phyloP scores from a whole-genome alignment of 2,329 filamentous ascomycete species.

The Paraphoma chrysanthemicola region DNA sequence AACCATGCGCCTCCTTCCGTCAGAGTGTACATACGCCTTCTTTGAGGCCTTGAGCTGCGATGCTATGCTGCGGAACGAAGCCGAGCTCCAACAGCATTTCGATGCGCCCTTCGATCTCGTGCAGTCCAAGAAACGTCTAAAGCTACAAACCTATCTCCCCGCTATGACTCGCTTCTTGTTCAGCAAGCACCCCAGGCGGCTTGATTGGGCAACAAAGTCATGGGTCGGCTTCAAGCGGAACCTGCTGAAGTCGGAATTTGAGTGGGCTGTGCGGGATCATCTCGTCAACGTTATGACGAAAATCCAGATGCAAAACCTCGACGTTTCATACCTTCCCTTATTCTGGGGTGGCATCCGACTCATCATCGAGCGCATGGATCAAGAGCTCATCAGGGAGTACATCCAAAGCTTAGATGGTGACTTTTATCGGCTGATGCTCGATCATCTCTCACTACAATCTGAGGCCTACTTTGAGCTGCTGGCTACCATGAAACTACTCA shows the following conservation, averaged over 20 bases:
- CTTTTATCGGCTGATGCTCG: slow-evolving; percentile 64
- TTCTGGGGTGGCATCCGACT: slow-evolving; percentile 82
- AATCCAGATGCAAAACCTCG: slow-evolving; percentile 63
- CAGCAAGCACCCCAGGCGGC: slow-evolving; percentile 68
- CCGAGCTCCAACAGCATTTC: slow-evolving; percentile 66
- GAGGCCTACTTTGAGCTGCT: slow-evolving; percentile 72
- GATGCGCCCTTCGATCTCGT: slow-evolving; percentile 83
- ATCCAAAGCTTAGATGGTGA: slow-evolving; percentile 81
- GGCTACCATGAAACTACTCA: slow-evolving; percentile 71
- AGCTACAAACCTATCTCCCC: slow-evolving; percentile 76
- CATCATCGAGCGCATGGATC: slow-evolving; percentile 76
- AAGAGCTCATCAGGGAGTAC: slow-evolving; percentile 76
- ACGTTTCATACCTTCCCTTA: slow-evolving; percentile 64
- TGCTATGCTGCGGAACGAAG: slow-evolving; percentile 70
- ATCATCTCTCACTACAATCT: slow-evolving; percentile 65
- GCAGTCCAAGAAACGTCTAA: slow-evolving; percentile 79
- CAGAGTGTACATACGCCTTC: slow-evolving; percentile 75
- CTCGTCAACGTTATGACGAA: slow-evolving; percentile 71
- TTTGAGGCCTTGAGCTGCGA: slow-evolving; percentile 90
- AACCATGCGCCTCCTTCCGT: slow-evolving; percentile 58
- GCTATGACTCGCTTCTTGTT: slow-evolving; percentile 88
- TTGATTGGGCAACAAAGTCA: slow-evolving; percentile 71
- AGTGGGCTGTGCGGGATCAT: slow-evolving; percentile 82
- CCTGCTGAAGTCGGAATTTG: slow-evolving; percentile 77
- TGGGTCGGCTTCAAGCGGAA: slow-evolving; percentile 71